Evolutionary conservation across 352 stramenopile species (phyloP), one percentile per base, ranked within the genome.

Genomic region (Blastocystis sp.): DNA sequence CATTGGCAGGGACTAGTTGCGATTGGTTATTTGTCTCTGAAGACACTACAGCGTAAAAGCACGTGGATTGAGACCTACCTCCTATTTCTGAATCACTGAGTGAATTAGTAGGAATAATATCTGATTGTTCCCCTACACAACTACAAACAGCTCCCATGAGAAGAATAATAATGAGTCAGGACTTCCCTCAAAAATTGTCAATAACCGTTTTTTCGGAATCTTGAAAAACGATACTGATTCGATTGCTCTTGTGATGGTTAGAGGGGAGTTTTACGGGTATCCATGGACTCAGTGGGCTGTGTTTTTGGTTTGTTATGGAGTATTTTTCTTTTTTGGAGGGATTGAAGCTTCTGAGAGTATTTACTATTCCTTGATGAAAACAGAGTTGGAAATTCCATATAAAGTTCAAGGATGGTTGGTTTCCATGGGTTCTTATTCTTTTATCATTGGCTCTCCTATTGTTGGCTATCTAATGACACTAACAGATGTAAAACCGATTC

Each of bases 301-400:
- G 15, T 24, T 84, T n/a, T 44, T 84, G 22, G 51, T 68, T 2
- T 66, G 73, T 22, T 84, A 84, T 24, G 30, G 24, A 1, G 59
- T 84, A n/a, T 84, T 69, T n/a, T 84, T 84, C 73, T 37, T 84
- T 44, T 84, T 84, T 69, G 73, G 73, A 30, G 73, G 19, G 6
- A 68, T 84, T 40, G 73, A 84, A 27, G 40, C 73, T 9, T 84
- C 73, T 22, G 17, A 84, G 73, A 42, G 73, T n/a, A 56, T 84
- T 44, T 84, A 84, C 53, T 84, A 84, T 68, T 58, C 42, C 15
- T 22, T 84, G 24, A 84, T 84, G 51, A 84, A 84, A 48, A 66
- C 51, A 3, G 73, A 84, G 33, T 37, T 84, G 1, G 22, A 62
- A 22, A 84, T 84, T 33, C 73, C 73, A 5, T 84, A 84, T 57